phyloP scores from a whole-genome alignment of 2,329 filamentous ascomycete species.

The Biscogniauxia mediterranea region DNA sequence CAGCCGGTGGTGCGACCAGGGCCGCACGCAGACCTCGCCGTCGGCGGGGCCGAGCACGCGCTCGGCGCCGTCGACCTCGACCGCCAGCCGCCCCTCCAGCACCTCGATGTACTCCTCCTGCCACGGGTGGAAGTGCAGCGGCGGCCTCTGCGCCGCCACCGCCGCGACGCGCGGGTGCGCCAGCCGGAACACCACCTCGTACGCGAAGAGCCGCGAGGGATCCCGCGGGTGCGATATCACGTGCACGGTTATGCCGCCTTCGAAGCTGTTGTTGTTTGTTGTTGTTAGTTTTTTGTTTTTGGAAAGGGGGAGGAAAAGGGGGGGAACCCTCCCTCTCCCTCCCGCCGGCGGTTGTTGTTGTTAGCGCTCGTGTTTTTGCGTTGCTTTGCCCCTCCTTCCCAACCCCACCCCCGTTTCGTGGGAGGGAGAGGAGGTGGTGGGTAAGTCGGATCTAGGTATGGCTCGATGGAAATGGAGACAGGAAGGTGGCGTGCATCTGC shows the following conservation, averaged over 20 bases:
- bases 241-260: slow-evolving; percentile 26
- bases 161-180: slow-evolving; percentile 22
- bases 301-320: too few relatives aligned
- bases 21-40: slow-evolving; percentile 22
- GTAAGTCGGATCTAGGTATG: too few relatives aligned
- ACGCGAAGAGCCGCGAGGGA: slow-evolving; percentile 24
- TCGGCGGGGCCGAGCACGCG: slow-evolving; percentile 20
- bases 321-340: too few relatives aligned
- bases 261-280: slow-evolving; percentile 19
- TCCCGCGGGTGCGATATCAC: slow-evolving; percentile 24
- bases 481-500: too few relatives aligned
- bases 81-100: slow-evolving; percentile 27
- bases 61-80: slow-evolving; percentile 30
- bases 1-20: slow-evolving; percentile 27
- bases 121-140: slow-evolving; percentile 34
- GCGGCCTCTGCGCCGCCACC: slow-evolving; percentile 29
- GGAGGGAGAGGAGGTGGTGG: too few relatives aligned
- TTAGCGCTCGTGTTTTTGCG: too few relatives aligned
- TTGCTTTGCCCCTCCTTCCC: too few relatives aligned
- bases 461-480: too few relatives aligned
- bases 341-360: too few relatives aligned
- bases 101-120: slow-evolving; percentile 34
- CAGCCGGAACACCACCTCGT: slow-evolving; percentile 29
- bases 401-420: too few relatives aligned
- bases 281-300: neutral